Percentiles rank a stretch among this genome's conserved stretches.
Evolutionary conservation across 139 green algal species (phyloP).

Genomic region (Raphidocelis subcapitata): DNA sequence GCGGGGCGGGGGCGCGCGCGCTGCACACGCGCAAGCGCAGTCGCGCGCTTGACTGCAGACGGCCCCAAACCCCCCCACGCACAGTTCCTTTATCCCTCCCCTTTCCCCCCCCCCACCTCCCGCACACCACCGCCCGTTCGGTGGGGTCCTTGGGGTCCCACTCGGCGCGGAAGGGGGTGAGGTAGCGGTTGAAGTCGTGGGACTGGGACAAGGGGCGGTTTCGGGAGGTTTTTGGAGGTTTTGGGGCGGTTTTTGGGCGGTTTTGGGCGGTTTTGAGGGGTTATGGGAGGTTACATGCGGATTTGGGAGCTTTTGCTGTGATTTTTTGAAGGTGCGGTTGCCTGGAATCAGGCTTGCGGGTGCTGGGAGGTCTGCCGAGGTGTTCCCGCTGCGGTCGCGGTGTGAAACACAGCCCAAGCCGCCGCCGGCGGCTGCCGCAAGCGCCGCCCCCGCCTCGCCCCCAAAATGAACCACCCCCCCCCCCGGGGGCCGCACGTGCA

Average conservation of each 20-base stretch:
- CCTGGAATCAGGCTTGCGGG: too few relatives aligned
- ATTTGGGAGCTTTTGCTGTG: not conserved
- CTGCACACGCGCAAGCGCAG: not conserved
- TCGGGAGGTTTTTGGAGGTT: not conserved
- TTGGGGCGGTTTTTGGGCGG: not conserved
- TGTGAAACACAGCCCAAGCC: too few relatives aligned
- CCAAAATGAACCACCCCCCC: too few relatives aligned
- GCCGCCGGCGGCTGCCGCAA: too few relatives aligned
- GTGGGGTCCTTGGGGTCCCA: conserved; percentile 82
- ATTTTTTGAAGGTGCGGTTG: not conserved
- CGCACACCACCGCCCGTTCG: conserved; percentile 70
- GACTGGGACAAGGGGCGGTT: not conserved
- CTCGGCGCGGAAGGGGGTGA: conserved; percentile 82
- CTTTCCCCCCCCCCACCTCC: conserved; percentile 56
- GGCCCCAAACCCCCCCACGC: not conserved
- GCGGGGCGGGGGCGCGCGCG: too few relatives aligned
- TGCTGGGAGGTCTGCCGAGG: too few relatives aligned
- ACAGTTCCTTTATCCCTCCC: too few relatives aligned
- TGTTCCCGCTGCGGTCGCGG: too few relatives aligned
- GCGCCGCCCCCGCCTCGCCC: too few relatives aligned
- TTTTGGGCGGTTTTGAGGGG: not conserved
- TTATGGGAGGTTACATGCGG: not conserved
- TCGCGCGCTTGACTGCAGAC: not conserved
- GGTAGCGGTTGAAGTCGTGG: conserved; percentile 7
- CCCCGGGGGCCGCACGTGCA: conserved; percentile 92